phyloP scores from a whole-genome alignment of 2,329 filamentous ascomycete species.

The Epichloe uncinata region DNA sequence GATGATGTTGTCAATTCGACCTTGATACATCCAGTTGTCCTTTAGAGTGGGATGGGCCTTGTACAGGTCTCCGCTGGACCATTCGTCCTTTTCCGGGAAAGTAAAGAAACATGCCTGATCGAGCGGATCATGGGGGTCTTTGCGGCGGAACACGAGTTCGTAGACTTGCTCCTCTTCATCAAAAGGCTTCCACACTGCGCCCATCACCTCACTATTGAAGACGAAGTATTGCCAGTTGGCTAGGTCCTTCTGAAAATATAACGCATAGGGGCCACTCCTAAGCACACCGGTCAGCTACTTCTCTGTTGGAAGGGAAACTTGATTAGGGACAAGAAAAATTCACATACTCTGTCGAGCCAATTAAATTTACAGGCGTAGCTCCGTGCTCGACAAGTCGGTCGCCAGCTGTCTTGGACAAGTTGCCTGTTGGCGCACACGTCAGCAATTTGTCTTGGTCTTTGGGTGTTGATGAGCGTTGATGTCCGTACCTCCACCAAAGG shows the following conservation, averaged over 20 bases:
- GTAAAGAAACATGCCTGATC: constrained; percentile 23
- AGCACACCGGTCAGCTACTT: not conserved
- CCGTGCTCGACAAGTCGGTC: constrained; percentile 23
- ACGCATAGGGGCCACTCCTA: constrained; percentile 22
- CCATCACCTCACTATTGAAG: constrained; percentile 26
- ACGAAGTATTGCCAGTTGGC: constrained; percentile 31
- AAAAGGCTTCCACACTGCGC: constrained; percentile 24
- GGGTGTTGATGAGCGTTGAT: too few relatives aligned
- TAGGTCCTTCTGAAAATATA: constrained; percentile 19
- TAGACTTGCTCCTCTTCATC: constrained; percentile 5
- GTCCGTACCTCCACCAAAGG: constrained; percentile 24
- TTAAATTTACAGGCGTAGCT: constrained; percentile 21
- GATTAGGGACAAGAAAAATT: not conserved
- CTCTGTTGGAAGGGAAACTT: not conserved
- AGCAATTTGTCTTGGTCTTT: constrained; percentile 1
- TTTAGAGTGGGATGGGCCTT: constrained; percentile 20
- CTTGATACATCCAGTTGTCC: constrained; percentile 21
- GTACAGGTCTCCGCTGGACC: constrained; percentile 25
- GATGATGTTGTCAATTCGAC: constrained; percentile 27
- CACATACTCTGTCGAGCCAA: constrained; percentile 30
- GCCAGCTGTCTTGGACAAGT: constrained; percentile 23
- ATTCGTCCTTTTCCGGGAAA: constrained; percentile 21
- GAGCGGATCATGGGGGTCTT: constrained; percentile 21
- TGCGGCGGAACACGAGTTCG: constrained; percentile 25
- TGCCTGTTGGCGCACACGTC: constrained; percentile 14